These are phyloP conservation scores for Clausena lansium DNA, from an alignment of 345 rosid genomes.

Conservation along the genomic window DNA sequence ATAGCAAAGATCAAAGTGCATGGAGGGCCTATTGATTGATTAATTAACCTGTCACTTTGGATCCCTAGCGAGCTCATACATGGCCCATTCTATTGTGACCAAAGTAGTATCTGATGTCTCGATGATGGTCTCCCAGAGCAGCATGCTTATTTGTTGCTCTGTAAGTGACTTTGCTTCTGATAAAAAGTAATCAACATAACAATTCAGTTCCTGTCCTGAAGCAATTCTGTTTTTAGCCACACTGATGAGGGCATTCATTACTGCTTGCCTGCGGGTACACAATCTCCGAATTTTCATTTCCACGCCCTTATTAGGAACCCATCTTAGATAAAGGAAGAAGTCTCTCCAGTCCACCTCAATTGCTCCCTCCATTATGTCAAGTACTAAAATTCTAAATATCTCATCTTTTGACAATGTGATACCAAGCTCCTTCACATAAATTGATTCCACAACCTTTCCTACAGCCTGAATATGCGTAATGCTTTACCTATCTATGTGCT, in stretches of 20 bases:
- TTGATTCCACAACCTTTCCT: constrained; percentile 59
- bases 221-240: constrained; percentile 2
- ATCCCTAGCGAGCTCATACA: constrained; percentile 77
- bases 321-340: constrained; percentile 78
- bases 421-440: constrained; percentile 65
- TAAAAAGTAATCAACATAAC: constrained; percentile 57
- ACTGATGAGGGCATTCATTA: not conserved
- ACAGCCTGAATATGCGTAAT: constrained; percentile 41
- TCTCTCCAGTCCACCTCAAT: constrained; percentile 92
- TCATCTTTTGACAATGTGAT: constrained; percentile 54
- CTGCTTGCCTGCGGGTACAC: constrained; percentile 49
- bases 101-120: constrained; percentile 75
- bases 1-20: not conserved
- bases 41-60: constrained; percentile 48
- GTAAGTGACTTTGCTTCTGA: constrained; percentile 62
- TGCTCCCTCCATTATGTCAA: constrained; percentile 78
- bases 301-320: constrained; percentile 67
- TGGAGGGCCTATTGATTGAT: not conserved
- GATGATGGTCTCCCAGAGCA: constrained; percentile 77
- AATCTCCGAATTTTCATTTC: constrained; percentile 51
- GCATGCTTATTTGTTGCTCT: constrained; percentile 54
- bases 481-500: not conserved
- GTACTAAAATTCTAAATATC: constrained; percentile 50
- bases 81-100: constrained; percentile 87
- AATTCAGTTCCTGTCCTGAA: constrained; percentile 46